phyloP scores from a whole-genome alignment of 257 asterid species.

The Przewalskia tangutica region DNA sequence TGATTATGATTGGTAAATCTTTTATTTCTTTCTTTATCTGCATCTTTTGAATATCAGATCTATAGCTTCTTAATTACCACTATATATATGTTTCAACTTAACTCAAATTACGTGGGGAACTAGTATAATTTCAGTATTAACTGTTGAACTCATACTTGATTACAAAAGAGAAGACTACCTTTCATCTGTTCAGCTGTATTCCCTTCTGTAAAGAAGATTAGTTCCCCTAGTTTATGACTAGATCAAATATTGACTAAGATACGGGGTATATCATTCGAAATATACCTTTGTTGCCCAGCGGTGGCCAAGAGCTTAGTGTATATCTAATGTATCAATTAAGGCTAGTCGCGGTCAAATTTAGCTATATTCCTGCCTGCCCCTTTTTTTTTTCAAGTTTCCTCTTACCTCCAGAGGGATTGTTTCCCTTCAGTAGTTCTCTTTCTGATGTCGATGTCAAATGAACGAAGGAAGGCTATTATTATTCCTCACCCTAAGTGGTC shows the following conservation, averaged over 20 bases:
- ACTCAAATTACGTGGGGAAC: not conserved
- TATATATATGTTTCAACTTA: not conserved
- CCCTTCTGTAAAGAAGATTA: not conserved
- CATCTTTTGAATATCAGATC: not conserved
- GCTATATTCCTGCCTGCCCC: not conserved
- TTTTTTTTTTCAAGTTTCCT: not conserved
- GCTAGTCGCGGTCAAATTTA: not conserved
- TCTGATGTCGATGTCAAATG: not conserved
- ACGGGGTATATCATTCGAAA: not conserved
- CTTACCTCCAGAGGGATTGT: not conserved
- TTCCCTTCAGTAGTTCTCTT: not conserved
- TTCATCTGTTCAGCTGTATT: not conserved
- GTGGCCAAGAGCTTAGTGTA: not conserved
- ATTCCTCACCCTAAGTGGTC: not conserved
- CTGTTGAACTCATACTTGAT: not conserved
- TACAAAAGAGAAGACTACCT: not conserved
- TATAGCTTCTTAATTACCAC: not conserved
- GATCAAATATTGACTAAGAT: not conserved
- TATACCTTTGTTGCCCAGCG: not conserved
- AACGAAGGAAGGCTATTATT: not conserved
- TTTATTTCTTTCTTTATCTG: not conserved
- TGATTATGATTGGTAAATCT: slow-evolving; percentile 38
- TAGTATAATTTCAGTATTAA: not conserved
- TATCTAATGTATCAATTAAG: not conserved
- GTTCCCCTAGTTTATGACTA: not conserved